A percentile compares a stretch with the other conserved stretches of the same genome.
These are phyloP conservation scores for Nemania sp. DNA, from an alignment of 2,329 filamentous ascomycete genomes.

Conservation along the genomic window DNA sequence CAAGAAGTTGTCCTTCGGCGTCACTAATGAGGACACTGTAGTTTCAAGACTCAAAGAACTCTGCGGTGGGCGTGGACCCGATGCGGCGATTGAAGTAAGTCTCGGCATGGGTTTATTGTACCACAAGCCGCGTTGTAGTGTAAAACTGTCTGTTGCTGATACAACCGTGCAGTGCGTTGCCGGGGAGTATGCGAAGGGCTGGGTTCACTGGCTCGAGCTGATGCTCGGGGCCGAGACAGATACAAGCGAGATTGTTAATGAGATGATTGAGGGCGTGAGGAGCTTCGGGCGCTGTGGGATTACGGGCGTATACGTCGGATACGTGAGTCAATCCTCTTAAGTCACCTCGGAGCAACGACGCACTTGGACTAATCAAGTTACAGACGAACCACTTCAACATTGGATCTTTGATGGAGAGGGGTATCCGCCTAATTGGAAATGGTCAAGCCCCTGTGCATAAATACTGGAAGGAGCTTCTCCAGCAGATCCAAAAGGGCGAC, in stretches of 20 bases:
- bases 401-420: slow-evolving; percentile 85
- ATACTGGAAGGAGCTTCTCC: slow-evolving; percentile 84
- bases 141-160: slow-evolving; percentile 7
- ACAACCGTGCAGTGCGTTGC: slow-evolving; percentile 65
- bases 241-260: slow-evolving; percentile 82
- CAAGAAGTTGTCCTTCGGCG: slow-evolving; percentile 67
- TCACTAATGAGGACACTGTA: slow-evolving; percentile 71
- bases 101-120: background rate
- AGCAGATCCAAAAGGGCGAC: slow-evolving; percentile 72
- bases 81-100: slow-evolving; percentile 66
- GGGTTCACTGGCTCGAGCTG: slow-evolving; percentile 70
- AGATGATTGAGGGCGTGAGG: slow-evolving; percentile 80
- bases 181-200: slow-evolving; percentile 72
- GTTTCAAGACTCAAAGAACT: slow-evolving; percentile 80
- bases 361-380: slow-evolving; percentile 69
- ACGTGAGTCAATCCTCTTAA: slow-evolving; percentile 55
- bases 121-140: background rate
- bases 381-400: slow-evolving; percentile 86
- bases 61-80: slow-evolving; percentile 77
- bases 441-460: slow-evolving; percentile 80
- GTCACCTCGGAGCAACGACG: background rate
- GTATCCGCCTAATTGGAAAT: slow-evolving; percentile 80
- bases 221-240: slow-evolving; percentile 81
- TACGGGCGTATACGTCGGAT: slow-evolving; percentile 76
- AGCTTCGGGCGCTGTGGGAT: slow-evolving; percentile 81